A percentile compares a stretch with the other conserved stretches of the same genome.
Conservation (phyloP, 768 basidiomycete genomes). For the Boletus barrowsii region DNA sequence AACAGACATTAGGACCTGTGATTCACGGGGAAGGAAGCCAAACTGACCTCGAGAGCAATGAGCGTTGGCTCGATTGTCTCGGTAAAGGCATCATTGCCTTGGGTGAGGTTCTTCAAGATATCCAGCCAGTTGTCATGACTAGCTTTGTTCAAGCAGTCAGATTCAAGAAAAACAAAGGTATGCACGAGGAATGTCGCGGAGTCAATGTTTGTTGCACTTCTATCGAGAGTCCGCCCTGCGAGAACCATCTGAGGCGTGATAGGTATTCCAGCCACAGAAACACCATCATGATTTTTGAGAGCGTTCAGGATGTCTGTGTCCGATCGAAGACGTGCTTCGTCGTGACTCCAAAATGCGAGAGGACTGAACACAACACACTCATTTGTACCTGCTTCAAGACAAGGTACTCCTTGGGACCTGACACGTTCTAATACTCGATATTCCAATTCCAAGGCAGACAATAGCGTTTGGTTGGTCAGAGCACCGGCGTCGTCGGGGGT, state of each 20-base stretch:
- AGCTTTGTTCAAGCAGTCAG: conserved; percentile 58
- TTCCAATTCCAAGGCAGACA: conserved; percentile 65
- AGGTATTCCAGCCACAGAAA: conserved; percentile 59
- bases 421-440: conserved; percentile 46
- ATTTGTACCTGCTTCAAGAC: conserved; percentile 50
- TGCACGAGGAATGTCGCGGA: conserved; percentile 70
- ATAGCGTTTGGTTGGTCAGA: conserved; percentile 59
- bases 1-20: conserved; percentile 10
- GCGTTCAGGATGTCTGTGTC: conserved; percentile 60
- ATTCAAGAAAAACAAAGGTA: conserved; percentile 80
- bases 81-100: conserved; percentile 35
- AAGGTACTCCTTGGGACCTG: conserved; percentile 42
- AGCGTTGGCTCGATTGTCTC: conserved; percentile 43
- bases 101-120: conserved; percentile 44
- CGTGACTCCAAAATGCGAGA: conserved; percentile 69
- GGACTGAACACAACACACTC: conserved; percentile 73
- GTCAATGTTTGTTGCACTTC: conserved; percentile 50
- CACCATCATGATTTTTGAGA: conserved; percentile 49
- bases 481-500: conserved; percentile 44
- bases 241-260: conserved; percentile 75
- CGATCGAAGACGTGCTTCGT: conserved; percentile 48
- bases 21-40: conserved; percentile 11
- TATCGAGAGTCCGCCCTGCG: conserved; percentile 60
- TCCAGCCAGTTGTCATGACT: conserved; percentile 67
- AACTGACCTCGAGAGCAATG: conserved; percentile 43